Evolutionary conservation across 1,139 yeast genomes (phyloP).

Genomic region (Kurtzmaniella quercitrusa): DNA sequence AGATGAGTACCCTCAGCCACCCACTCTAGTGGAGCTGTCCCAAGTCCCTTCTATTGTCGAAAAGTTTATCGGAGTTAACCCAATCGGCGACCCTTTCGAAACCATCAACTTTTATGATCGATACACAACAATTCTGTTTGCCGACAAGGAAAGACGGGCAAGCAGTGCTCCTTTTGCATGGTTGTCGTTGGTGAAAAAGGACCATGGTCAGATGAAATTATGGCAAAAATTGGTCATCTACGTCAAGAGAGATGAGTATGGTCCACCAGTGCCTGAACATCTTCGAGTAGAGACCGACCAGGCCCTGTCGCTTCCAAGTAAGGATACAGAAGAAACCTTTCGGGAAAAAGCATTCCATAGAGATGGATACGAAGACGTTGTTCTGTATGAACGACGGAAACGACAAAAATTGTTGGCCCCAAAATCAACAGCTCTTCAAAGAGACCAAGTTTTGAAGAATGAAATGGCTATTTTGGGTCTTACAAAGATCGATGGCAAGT

Average conservation of each 20-base stretch:
- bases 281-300: neutral
- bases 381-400: slow-evolving; percentile 17
- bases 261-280: neutral
- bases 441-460: slow-evolving; percentile 10
- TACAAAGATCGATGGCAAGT: slow-evolving; percentile 16
- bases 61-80: slow-evolving; percentile 4
- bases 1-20: no score
- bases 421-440: slow-evolving; percentile 4
- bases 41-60: neutral
- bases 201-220: slow-evolving; percentile 18
- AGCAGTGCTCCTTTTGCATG: slow-evolving; percentile 39
- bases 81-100: slow-evolving; percentile 11
- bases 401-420: neutral
- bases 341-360: slow-evolving; percentile 23
- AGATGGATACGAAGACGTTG: slow-evolving; percentile 25
- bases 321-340: slow-evolving; percentile 15
- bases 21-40: no score
- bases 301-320: neutral
- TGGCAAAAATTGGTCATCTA: slow-evolving; percentile 1
- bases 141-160: slow-evolving; percentile 20
- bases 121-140: slow-evolving; percentile 22
- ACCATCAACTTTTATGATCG: slow-evolving; percentile 30
- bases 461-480: slow-evolving; percentile 19
- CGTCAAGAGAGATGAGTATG: slow-evolving; percentile 1
- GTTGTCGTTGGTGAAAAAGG: slow-evolving; percentile 34